Conservation (phyloP, 1,284 basidiomycete species). For the Cutaneotrichosporon dermatis region DNA sequence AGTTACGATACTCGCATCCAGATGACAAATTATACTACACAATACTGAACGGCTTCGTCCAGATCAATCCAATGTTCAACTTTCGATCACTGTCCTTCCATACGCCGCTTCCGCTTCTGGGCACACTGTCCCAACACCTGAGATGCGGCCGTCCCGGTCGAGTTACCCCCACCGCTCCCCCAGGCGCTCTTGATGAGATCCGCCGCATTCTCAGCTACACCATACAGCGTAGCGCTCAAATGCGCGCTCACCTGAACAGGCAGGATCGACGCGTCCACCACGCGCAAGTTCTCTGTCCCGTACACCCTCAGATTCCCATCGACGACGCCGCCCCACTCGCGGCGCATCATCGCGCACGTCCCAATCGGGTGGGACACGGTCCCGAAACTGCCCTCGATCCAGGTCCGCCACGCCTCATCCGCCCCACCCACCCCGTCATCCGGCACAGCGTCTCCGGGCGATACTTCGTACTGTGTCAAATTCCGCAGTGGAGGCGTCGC, state of each 20-base stretch:
- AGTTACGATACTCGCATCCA: no score
- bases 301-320: slow-evolving; percentile 61
- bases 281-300: slow-evolving; percentile 54
- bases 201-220: slow-evolving; percentile 64
- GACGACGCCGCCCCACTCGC: slow-evolving; percentile 61
- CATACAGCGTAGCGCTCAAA: slow-evolving; percentile 56
- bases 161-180: no score
- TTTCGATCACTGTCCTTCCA: no score
- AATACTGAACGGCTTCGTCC: no score
- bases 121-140: no score
- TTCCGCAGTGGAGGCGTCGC: slow-evolving; percentile 27
- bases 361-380: slow-evolving; percentile 58
- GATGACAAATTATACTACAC: no score
- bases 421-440: background rate
- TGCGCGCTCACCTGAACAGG: slow-evolving; percentile 50
- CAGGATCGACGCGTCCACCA: slow-evolving; percentile 51
- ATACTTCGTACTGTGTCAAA: slow-evolving; percentile 13
- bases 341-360: slow-evolving; percentile 62
- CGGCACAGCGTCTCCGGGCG: slow-evolving; percentile 1
- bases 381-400: slow-evolving; percentile 18
- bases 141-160: no score
- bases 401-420: background rate
- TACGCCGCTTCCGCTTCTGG: no score
- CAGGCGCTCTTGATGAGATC: slow-evolving; percentile 54
- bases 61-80: no score